Base-by-base conservation (phyloP, 441 rosid species). In the Kokia cookei region DNA sequence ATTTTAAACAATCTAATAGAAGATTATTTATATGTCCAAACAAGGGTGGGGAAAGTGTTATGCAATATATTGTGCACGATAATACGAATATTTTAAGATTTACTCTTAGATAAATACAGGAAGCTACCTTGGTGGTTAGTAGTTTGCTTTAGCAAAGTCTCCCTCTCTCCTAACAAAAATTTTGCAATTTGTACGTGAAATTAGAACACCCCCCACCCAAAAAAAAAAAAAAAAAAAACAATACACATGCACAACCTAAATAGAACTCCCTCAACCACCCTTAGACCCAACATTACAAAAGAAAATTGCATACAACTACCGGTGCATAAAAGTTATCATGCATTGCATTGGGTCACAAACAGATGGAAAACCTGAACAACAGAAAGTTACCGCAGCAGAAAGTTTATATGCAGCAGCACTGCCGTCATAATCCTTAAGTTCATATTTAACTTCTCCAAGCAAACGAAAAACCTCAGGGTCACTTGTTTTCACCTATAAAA, bases 361-460 rank as follows among this genome's bases (percentile, higher is more conserved):
- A 50, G 51, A 29, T 50, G 29, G 54, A 24, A 68, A 45, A 45
- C 48, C 48, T 45, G 24, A 14, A 47, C 8, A 61, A 37, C 37
- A 29, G 50, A 73, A 17, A 65, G 80, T 75, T 72, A 94, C 99
- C 97, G 54, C 85, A 61, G 79, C 80, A 48, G 99, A 86, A 59
- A 77, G 81, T 82, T 61, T 91, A 83, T 89, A 95, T 26, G 99
- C 96, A 79, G 89, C 88, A 74, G 78, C 87, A 83, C 99, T 94
- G 72, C 99, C 94, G 57, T 88, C 96, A 81, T 88, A 94, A 84
- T 93, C 97, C 82, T 85, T 82, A 63, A 93, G 94, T 80, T 89
- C 91, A 80, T 82, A 91, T 81, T 93, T 95, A 67, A 91, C 92
- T 82, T 95, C 98, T 73, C 97, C 99, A 74, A 93, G 93, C 92